Conservation (phyloP, 148 eudicot species). For the Pharnaceum exiguum region DNA sequence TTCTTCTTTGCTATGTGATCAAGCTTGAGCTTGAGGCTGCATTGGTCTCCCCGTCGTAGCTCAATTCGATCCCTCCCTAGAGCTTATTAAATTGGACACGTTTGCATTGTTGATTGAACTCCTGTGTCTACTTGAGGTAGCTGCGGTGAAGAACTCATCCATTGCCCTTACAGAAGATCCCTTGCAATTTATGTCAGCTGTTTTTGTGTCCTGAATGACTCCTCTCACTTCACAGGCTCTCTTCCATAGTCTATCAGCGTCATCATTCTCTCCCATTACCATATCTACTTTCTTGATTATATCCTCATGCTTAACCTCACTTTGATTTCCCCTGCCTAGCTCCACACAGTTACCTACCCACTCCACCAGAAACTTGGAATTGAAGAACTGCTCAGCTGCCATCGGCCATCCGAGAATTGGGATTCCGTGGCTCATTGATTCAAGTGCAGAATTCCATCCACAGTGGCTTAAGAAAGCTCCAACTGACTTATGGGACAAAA, state of each 20-base stretch:
- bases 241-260: conserved; percentile 29
- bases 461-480: conserved; percentile 50
- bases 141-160: conserved; percentile 40
- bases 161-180: conserved; percentile 51
- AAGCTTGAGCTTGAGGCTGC: too few relatives aligned
- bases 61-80: too few relatives aligned
- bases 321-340: conserved; percentile 42
- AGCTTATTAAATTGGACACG: too few relatives aligned
- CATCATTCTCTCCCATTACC: conserved; percentile 39
- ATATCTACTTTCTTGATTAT: conserved; percentile 34
- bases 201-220: conserved; percentile 29
- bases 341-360: conserved; percentile 48
- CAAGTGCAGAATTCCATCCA: conserved; percentile 66
- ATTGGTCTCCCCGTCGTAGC: too few relatives aligned
- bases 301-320: conserved; percentile 29
- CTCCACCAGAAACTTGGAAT: conserved; percentile 43
- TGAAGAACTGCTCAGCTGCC: conserved; percentile 56
- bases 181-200: conserved; percentile 21
- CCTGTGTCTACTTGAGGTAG: conserved; percentile 20
- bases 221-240: conserved; percentile 28
- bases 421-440: conserved; percentile 42
- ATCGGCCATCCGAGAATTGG: conserved; percentile 60
- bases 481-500: conserved; percentile 36
- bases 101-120: too few relatives aligned
- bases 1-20: too few relatives aligned